Evolutionary conservation across 2,329 filamentous ascomycete species (phyloP).

Genomic region (Cordyceps fumosorosea): DNA sequence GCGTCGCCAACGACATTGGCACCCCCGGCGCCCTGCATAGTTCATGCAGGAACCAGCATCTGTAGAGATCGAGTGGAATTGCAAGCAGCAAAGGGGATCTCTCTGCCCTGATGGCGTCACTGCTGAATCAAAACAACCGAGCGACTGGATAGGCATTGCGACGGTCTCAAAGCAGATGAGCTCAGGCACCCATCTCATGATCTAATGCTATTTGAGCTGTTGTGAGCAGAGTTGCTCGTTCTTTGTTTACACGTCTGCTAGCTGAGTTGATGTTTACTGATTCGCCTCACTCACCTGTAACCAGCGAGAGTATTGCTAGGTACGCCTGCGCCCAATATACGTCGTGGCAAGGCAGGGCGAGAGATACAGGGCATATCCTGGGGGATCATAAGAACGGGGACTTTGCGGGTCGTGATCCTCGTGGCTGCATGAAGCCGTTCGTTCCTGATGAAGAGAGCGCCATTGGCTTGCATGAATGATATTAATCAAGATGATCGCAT

Average conservation of each 20-base stretch:
- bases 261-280: neutral
- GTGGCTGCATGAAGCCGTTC: conserved; percentile 1
- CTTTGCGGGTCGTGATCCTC: neutral
- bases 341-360: neutral
- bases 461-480: conserved; percentile 4
- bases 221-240: neutral
- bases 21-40: conserved; percentile 7
- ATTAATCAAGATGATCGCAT: neutral
- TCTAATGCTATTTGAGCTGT: neutral
- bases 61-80: conserved; percentile 4
- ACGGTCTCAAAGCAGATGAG: neutral
- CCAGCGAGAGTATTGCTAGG: neutral
- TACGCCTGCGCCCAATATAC: neutral
- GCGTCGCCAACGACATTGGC: conserved; percentile 7
- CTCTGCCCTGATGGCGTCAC: conserved; percentile 1
- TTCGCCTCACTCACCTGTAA: neutral
- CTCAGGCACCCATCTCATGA: too few species aligned
- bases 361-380: neutral
- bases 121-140: conserved; percentile 8
- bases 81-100: neutral
- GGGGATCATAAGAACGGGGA: neutral
- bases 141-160: neutral
- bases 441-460: neutral
- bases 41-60: neutral
- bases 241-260: neutral